phyloP scores from a whole-genome alignment of 305 asterid genomes.

The Solanum hybrid region DNA sequence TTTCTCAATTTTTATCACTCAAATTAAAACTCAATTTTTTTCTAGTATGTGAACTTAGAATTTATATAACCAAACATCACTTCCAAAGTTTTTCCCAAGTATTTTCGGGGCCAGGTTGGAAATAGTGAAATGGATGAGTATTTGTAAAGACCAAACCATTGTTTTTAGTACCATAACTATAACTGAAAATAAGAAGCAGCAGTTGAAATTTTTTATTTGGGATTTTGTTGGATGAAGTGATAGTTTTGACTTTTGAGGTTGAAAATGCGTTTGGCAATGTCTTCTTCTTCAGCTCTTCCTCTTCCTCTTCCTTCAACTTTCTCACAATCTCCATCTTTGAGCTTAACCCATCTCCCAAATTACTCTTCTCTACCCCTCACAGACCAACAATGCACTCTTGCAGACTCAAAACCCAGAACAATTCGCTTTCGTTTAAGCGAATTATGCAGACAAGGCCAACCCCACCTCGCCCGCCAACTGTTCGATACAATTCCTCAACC shows the following conservation, averaged over 20 bases:
- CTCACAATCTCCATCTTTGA: neutral
- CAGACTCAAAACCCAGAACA: slow-evolving; percentile 10
- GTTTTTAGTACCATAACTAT: neutral
- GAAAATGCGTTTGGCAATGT: slow-evolving; percentile 9
- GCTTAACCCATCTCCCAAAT: neutral
- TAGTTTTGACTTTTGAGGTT: neutral
- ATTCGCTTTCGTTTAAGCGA: slow-evolving; percentile 28
- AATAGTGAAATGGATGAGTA: neutral
- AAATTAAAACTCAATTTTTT: too few species aligned
- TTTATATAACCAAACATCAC: neutral
- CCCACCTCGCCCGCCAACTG: slow-evolving; percentile 21
- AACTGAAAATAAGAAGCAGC: neutral
- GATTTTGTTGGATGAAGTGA: neutral
- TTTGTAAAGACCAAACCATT: neutral
- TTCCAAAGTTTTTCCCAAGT: neutral
- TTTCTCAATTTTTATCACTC: too few species aligned
- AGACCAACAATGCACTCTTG: neutral
- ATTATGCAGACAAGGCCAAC: slow-evolving; percentile 21
- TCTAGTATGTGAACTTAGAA: too few species aligned
- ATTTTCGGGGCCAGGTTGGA: too few species aligned
- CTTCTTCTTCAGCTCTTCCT: slow-evolving; percentile 2
- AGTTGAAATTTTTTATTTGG: neutral
- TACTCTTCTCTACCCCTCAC: neutral
- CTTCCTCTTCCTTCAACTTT: slow-evolving; percentile 3
- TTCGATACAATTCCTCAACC: slow-evolving; percentile 34